Evolutionary conservation across 2,329 filamentous ascomycete species (phyloP).

Genomic region (Fusarium dimerum): DNA sequence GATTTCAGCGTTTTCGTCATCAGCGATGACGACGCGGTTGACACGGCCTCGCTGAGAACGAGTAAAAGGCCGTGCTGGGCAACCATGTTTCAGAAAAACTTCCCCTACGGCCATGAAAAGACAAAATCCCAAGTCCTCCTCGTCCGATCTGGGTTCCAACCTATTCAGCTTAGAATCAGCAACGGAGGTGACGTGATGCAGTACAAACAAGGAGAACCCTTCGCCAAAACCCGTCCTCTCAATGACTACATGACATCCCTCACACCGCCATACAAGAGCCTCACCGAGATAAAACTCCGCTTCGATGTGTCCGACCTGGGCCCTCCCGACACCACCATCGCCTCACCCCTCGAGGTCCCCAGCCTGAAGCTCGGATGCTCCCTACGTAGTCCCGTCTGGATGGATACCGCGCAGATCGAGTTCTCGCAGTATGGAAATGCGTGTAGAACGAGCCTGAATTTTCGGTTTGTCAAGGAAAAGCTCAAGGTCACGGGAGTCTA

Average conservation of each 20-base stretch:
- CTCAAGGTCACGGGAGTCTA: neutral
- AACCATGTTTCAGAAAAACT: slow-evolving; percentile 1
- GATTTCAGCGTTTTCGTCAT: slow-evolving; percentile 10
- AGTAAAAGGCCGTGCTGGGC: neutral
- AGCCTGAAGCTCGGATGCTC: neutral
- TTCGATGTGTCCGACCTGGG: neutral
- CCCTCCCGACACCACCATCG: neutral
- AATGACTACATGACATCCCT: neutral
- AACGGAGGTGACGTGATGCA: neutral
- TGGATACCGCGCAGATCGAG: neutral
- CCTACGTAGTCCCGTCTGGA: neutral
- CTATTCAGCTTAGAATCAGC: neutral
- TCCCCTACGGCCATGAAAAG: neutral
- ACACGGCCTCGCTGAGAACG: neutral
- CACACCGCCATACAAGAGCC: neutral
- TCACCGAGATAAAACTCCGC: neutral
- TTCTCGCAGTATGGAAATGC: neutral
- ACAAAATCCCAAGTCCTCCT: neutral
- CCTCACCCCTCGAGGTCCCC: neutral
- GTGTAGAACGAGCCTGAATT: neutral
- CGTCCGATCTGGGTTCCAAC: neutral
- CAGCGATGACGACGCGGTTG: slow-evolving; percentile 4
- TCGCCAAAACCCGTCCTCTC: neutral
- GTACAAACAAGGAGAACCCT: neutral
- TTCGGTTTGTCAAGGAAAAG: neutral